Percentiles rank a stretch among this genome's conserved stretches.
Evolutionary conservation across 305 asterid species (phyloP).

Genomic region (Ilex paraguariensis): DNA sequence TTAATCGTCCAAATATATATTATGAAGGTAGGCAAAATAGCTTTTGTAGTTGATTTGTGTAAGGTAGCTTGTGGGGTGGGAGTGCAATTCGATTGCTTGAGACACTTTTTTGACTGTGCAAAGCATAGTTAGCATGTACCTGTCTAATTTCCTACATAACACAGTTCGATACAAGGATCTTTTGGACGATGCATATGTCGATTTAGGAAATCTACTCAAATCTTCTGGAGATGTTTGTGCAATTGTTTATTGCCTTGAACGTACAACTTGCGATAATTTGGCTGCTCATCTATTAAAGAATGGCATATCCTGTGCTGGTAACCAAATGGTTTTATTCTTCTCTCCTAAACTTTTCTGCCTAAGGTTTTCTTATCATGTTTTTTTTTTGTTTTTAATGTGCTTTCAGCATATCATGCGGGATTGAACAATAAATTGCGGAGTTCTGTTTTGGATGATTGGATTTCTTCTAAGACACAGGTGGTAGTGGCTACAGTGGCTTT

Average conservation of each 20-base stretch:
- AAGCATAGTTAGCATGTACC: constrained; percentile 1
- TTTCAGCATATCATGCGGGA: constrained; percentile 93
- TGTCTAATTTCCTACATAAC: constrained; percentile 19
- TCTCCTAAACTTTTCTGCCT: not conserved
- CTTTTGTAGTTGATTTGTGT: no score
- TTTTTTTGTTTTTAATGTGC: constrained; percentile 17
- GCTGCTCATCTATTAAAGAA: constrained; percentile 61
- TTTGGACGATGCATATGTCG: constrained; percentile 73
- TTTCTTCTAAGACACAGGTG: constrained; percentile 85
- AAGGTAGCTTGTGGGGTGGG: not conserved
- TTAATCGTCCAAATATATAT: constrained; percentile 89
- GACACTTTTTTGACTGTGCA: not conserved
- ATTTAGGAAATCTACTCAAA: constrained; percentile 73
- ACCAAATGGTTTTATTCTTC: constrained; percentile 16
- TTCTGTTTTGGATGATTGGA: constrained; percentile 87
- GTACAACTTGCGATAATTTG: constrained; percentile 79
- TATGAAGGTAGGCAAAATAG: constrained; percentile 66
- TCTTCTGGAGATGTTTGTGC: constrained; percentile 80
- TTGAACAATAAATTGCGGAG: constrained; percentile 75
- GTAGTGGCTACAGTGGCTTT: constrained; percentile 97
- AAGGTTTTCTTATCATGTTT: no score
- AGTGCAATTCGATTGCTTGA: not conserved
- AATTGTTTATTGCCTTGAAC: constrained; percentile 93
- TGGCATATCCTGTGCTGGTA: constrained; percentile 92
- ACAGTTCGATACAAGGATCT: constrained; percentile 97